Evolutionary conservation across 805 yeast genomes (phyloP).

Genomic region (Hanseniaspora valbyensis): DNA sequence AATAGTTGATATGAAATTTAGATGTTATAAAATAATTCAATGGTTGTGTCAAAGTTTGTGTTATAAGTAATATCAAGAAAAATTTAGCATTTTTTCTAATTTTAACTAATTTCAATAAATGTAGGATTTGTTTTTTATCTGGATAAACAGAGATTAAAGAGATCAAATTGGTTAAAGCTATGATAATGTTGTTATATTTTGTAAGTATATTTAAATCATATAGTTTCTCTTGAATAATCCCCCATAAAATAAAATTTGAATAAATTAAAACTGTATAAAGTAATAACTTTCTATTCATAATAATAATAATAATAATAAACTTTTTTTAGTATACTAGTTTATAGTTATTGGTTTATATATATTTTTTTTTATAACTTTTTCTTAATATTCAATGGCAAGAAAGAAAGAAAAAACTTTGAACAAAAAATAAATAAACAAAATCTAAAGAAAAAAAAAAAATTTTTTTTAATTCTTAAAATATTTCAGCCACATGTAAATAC

Average conservation of each 20-base stretch:
- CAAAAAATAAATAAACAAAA: no score
- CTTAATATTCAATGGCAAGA: no score
- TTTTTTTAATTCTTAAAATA: no score
- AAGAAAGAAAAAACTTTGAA: no score
- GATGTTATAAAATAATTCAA: constrained; percentile 76
- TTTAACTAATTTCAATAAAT: constrained; percentile 30
- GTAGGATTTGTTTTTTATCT: constrained; percentile 22
- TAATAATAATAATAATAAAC: not conserved
- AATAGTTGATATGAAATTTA: constrained; percentile 66
- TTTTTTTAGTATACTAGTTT: not conserved
- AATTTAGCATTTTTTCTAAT: constrained; percentile 31
- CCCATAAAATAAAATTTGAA: constrained; percentile 82
- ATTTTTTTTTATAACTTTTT: no score
- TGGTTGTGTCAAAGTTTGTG: constrained; percentile 55
- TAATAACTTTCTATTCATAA: constrained; percentile 18
- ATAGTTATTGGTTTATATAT: not conserved
- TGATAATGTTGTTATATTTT: constrained; percentile 42
- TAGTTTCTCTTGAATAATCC: constrained; percentile 71
- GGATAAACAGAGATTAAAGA: constrained; percentile 41
- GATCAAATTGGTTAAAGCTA: constrained; percentile 71
- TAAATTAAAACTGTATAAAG: constrained; percentile 56
- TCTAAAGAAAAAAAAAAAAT: no score
- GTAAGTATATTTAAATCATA: constrained; percentile 70
- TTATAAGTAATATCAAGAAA: constrained; percentile 32
- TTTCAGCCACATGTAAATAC: no score